Conservation (phyloP, 768 basidiomycete species). For the Suillus subaureus region DNA sequence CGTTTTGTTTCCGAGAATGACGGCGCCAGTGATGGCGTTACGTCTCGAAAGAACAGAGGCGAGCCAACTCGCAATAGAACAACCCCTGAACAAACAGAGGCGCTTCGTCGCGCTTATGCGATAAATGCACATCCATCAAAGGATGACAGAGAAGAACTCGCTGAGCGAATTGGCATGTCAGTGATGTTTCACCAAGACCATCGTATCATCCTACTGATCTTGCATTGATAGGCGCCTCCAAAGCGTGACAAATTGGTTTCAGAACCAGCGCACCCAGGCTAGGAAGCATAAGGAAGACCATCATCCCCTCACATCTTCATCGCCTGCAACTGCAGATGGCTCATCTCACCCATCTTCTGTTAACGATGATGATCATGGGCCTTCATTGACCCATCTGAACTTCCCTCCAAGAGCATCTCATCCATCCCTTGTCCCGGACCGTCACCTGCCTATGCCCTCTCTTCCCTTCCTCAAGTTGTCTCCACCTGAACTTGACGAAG, state of each 20-base stretch:
- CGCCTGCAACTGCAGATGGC: constrained; percentile 28
- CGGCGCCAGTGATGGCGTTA: constrained; percentile 23
- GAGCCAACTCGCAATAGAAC: constrained; percentile 57
- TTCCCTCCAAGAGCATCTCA: constrained; percentile 33
- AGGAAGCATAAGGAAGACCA: constrained; percentile 68
- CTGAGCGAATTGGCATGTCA: constrained; percentile 75
- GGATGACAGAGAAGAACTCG: constrained; percentile 66
- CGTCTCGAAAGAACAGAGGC: constrained; percentile 32
- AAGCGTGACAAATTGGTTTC: constrained; percentile 86
- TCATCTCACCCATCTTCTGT: constrained; percentile 8
- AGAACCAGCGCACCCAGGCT: constrained; percentile 79
- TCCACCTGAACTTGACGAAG: constrained; percentile 18
- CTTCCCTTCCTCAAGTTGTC: constrained; percentile 16
- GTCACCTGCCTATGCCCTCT: constrained; percentile 15
- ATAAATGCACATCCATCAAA: constrained; percentile 66
- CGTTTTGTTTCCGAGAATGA: constrained; percentile 56
- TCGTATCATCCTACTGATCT: constrained; percentile 24
- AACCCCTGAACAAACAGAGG: constrained; percentile 64
- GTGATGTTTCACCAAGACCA: constrained; percentile 33
- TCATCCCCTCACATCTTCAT: constrained; percentile 24
- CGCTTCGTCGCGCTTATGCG: constrained; percentile 67
- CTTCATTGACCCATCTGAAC: constrained; percentile 13
- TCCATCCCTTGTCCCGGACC: constrained; percentile 32
- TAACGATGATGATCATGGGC: constrained; percentile 12
- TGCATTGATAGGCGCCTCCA: constrained; percentile 62